phyloP scores from a whole-genome alignment of 2,329 filamentous ascomycete genomes.

The Coniochaeta sp. region DNA sequence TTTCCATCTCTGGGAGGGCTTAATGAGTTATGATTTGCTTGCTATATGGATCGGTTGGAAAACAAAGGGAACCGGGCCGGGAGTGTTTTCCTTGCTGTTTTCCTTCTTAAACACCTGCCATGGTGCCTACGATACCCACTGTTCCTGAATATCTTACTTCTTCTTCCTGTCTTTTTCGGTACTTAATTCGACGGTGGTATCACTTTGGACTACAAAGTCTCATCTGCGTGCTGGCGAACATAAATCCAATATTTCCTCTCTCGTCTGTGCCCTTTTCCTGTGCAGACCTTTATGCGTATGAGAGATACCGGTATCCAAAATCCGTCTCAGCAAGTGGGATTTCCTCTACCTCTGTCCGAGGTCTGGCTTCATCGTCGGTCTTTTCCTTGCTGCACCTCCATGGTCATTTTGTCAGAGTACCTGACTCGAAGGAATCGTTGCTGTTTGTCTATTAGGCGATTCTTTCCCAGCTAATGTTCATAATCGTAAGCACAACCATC shows the following conservation, averaged over 20 bases:
- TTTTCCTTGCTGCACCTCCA: background rate
- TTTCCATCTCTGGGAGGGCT: slow-evolving; percentile 12
- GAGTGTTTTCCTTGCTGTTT: slow-evolving; percentile 3
- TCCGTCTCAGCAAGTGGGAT: background rate
- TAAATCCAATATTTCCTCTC: background rate
- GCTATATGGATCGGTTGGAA: background rate
- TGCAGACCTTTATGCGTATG: background rate
- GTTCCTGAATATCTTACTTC: background rate
- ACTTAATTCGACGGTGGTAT: background rate
- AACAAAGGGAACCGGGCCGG: background rate
- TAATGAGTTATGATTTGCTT: slow-evolving; percentile 6
- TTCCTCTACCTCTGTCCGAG: background rate
- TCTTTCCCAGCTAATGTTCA: background rate
- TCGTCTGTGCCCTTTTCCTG: background rate
- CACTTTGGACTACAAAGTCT: background rate
- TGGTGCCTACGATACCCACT: slow-evolving; percentile 10
- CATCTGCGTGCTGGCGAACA: background rate
- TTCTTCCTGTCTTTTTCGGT: slow-evolving; percentile 1
- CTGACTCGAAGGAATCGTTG: background rate
- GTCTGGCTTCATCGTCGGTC: background rate
- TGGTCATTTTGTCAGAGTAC: background rate
- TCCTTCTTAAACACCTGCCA: slow-evolving; percentile 4
- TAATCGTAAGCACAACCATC: background rate
- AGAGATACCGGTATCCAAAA: background rate
- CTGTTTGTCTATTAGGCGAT: background rate